Base-by-base conservation (phyloP, 768 basidiomycete species). In the Calocybe cyanea region DNA sequence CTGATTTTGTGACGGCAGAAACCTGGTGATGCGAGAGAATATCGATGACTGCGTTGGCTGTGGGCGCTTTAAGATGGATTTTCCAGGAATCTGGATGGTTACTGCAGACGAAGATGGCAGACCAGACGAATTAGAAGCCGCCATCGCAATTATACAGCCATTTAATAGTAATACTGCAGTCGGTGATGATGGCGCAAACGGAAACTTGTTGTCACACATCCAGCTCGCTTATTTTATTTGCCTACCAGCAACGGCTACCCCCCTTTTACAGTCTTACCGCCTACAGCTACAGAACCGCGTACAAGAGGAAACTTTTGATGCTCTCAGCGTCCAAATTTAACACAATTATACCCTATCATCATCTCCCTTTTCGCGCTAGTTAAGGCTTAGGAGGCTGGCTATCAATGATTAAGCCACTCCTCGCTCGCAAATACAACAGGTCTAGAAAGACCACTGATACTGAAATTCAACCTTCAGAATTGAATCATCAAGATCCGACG, bases 31-130 rank as follows among this genome's bases (percentile, higher is more conserved):
- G 44, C 86, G 80, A 17, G 81, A 81, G 62, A 91, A 78, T 45
- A 91, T 76, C 8, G 83, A 80, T 9, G 76, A 76, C 54, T 81
- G 85, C 3, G 75, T 62, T 2, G 82, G 85, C 18, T 84, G 78
- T 17, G 89, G 85, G 8, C 76, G 76, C 62, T 91, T 92, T 46
- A 92, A 73, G 50, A 92, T 92, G 7, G 84, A 85, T 65, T 83
- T 87, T 23, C 88, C 88, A 7, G 85, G 84, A 7, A 81, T 80
- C 14, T 80, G 83, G 49, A 91, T 87, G 21, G 84, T 86, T 25
- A 88, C 85, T 15, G 87, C 85, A 0, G 87, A 88, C 44, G 87
- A 86, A 13, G 87, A 88, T 23, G 87, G 83, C 21, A 80, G 76
- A 55, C 73, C 73, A 25, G 80, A 83, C 28, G 82, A 74, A 43